Conservation (phyloP, 23 red algal species). For the Pyropia haitanensis region DNA sequence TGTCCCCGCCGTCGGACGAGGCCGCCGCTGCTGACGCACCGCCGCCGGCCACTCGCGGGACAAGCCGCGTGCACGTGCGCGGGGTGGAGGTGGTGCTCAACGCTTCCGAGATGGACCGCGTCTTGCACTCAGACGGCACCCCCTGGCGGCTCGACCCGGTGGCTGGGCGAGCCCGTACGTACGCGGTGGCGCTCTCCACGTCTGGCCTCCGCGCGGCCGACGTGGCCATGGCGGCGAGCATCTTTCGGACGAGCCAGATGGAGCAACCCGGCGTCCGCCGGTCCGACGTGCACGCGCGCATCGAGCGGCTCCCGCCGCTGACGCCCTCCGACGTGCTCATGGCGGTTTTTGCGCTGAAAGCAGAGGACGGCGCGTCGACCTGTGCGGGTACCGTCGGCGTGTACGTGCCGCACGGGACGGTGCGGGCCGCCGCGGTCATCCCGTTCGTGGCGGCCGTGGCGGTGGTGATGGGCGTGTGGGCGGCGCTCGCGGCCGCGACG, state of each 20-base stretch:
- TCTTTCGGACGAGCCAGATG: slow-evolving; percentile 16
- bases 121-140: slow-evolving; percentile 1
- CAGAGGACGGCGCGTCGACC: slow-evolving; percentile 6
- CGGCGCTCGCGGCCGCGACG: not conserved
- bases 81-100: slow-evolving; percentile 15
- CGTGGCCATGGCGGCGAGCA: slow-evolving; percentile 10
- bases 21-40: too few relatives aligned
- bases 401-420: slow-evolving; percentile 4
- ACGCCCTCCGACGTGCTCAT: slow-evolving; percentile 1
- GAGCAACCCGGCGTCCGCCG: slow-evolving; percentile 12
- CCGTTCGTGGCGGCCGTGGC: not conserved
- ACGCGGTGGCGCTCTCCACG: slow-evolving; percentile 4
- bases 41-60: not conserved
- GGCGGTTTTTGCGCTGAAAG: slow-evolving; percentile 15
- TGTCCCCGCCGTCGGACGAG: too few relatives aligned
- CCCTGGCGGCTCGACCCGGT: slow-evolving; percentile 1
- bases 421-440: not conserved
- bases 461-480: not conserved
- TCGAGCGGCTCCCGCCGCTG: not conserved
- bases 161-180: not conserved
- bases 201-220: slow-evolving; percentile 8
- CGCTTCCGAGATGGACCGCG: not conserved
- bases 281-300: not conserved
- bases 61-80: not conserved
- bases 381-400: slow-evolving; percentile 2